A percentile compares a stretch with the other conserved stretches of the same genome.
These are phyloP conservation scores for Diplodia scrobiculata DNA, from an alignment of 2,329 filamentous ascomycete species.

Conservation along the genomic window DNA sequence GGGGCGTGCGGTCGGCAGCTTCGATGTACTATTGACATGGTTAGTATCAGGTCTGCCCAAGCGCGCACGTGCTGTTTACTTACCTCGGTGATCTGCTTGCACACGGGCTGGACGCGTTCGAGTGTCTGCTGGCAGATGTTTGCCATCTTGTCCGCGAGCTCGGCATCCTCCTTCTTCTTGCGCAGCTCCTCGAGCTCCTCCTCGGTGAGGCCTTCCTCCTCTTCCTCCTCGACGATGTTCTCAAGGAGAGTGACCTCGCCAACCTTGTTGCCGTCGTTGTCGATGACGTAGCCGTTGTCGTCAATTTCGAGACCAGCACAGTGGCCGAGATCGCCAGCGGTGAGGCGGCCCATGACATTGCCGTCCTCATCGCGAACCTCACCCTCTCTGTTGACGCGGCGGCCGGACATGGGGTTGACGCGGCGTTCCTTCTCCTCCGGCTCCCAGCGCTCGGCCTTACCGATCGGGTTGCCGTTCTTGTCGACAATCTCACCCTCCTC, in stretches of 20 bases:
- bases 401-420: constrained; percentile 62
- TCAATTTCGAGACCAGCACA: constrained; percentile 57
- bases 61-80: constrained; percentile 36
- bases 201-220: constrained; percentile 53
- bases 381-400: constrained; percentile 57
- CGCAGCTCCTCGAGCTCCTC: constrained; percentile 52
- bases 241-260: constrained; percentile 65
- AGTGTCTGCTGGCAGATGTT: constrained; percentile 74
- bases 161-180: constrained; percentile 63
- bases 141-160: constrained; percentile 76
- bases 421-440: constrained; percentile 57
- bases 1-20: constrained; percentile 73
- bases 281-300: constrained; percentile 56
- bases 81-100: constrained; percentile 81
- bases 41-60: constrained; percentile 25
- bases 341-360: constrained; percentile 54
- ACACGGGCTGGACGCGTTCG: constrained; percentile 80
- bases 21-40: constrained; percentile 66
- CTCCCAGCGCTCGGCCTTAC: constrained; percentile 57
- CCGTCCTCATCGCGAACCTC: constrained; percentile 57
- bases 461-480: constrained; percentile 58
- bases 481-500: constrained; percentile 57
- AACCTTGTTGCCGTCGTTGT: constrained; percentile 63
- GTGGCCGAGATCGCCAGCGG: constrained; percentile 55
- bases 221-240: constrained; percentile 63